Evolutionary conservation across 148 eudicot species (phyloP).

Genomic region (Chenopodium quinoa): DNA sequence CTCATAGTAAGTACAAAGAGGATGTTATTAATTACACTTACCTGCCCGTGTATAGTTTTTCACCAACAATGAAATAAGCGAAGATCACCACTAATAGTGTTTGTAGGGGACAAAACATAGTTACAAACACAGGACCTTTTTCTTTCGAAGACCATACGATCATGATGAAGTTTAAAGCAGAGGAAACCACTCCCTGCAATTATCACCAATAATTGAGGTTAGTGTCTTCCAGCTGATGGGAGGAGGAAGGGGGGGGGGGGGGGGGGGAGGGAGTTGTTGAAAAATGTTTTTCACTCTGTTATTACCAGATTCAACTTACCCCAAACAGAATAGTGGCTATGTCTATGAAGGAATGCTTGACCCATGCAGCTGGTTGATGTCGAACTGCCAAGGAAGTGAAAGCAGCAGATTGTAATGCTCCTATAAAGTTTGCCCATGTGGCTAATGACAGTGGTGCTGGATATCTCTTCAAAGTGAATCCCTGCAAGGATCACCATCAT

Average conservation of each 20-base stretch:
- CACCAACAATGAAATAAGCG: conserved; percentile 45
- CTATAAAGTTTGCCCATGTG: conserved; percentile 47
- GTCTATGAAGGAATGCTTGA: conserved; percentile 30
- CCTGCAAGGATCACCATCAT: conserved; percentile 29
- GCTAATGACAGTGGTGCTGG: conserved; percentile 51
- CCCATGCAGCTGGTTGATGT: conserved; percentile 40
- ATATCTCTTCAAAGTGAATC: conserved; percentile 39
- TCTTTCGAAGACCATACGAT: conserved; percentile 37
- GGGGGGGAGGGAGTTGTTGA: not conserved
- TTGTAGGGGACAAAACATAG: conserved; percentile 33
- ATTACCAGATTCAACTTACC: conserved; percentile 26
- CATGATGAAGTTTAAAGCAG: conserved; percentile 44
- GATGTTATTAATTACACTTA: conserved; percentile 12
- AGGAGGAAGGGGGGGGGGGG: too few relatives aligned
- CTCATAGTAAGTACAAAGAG: not conserved
- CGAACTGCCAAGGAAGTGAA: conserved; percentile 34
- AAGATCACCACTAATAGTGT: conserved; percentile 44
- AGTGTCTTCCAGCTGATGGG: not conserved
- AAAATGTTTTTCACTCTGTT: not conserved
- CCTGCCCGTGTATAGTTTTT: conserved; percentile 49
- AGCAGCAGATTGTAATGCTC: conserved; percentile 47
- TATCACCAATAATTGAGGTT: not conserved
- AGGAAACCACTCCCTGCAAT: conserved; percentile 49
- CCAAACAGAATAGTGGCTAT: conserved; percentile 42
- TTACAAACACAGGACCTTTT: conserved; percentile 29